Evolutionary conservation across 208 protist species (phyloP).

Genomic region (Crithidia fasciculata): DNA sequence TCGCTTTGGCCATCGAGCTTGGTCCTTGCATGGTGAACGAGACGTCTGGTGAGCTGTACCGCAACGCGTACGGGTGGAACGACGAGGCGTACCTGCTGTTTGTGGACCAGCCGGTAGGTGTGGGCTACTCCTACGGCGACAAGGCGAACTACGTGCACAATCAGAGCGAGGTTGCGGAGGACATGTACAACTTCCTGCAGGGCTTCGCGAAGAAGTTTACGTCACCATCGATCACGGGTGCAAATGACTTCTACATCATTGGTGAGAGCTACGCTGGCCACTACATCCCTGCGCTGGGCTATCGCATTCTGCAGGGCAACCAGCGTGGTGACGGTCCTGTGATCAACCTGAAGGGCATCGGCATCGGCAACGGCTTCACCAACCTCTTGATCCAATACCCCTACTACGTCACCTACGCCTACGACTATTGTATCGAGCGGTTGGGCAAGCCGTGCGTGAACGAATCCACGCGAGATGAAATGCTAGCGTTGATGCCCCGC

Average conservation of each 20-base stretch:
- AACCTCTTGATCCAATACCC: slow-evolving; percentile 77
- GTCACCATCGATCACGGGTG: slow-evolving; percentile 31
- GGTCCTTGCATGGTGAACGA: slow-evolving; percentile 77
- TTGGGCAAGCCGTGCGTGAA: slow-evolving; percentile 64
- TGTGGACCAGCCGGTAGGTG: slow-evolving; percentile 89
- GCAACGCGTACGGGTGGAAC: slow-evolving; percentile 86
- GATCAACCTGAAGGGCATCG: slow-evolving; percentile 66
- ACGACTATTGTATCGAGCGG: slow-evolving; percentile 59
- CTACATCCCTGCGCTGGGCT: slow-evolving; percentile 63
- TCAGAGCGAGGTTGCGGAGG: slow-evolving; percentile 68
- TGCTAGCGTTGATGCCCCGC: slow-evolving; percentile 41
- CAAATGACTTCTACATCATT: slow-evolving; percentile 76
- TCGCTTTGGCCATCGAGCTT: slow-evolving; percentile 82
- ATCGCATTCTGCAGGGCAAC: slow-evolving; percentile 48
- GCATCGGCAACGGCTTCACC: slow-evolving; percentile 88
- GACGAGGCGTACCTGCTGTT: slow-evolving; percentile 81
- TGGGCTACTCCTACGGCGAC: slow-evolving; percentile 81
- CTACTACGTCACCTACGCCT: slow-evolving; percentile 63
- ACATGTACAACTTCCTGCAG: slow-evolving; percentile 88
- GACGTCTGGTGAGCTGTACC: slow-evolving; percentile 39
- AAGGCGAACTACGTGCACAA: slow-evolving; percentile 58
- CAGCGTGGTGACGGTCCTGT: slow-evolving; percentile 19
- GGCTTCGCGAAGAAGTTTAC: slow-evolving; percentile 50
- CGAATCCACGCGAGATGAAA: slow-evolving; percentile 33
- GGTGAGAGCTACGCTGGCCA: slow-evolving; percentile 87